A percentile compares a stretch with the other conserved stretches of the same genome.
Conservation (phyloP, 2,329 filamentous ascomycete species). For the Colletotrichum gloeosporioides region DNA sequence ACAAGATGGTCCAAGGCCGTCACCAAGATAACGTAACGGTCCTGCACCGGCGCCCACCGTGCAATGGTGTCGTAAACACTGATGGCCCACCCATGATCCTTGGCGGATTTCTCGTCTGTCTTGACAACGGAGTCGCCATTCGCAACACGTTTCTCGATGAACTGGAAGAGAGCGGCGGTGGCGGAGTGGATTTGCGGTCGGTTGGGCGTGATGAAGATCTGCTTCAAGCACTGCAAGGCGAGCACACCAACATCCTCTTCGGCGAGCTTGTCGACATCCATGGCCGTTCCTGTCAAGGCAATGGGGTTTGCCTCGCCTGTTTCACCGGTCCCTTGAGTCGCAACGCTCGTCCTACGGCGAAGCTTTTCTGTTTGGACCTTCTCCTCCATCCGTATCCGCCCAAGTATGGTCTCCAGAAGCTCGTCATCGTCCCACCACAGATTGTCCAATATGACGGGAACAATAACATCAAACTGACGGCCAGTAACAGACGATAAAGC, state of each 20-base stretch:
- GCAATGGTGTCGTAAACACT: conserved; percentile 81
- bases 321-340: conserved; percentile 76
- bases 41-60: conserved; percentile 91
- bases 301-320: conserved; percentile 70
- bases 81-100: conserved; percentile 76
- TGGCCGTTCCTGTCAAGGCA: conserved; percentile 79
- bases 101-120: conserved; percentile 43
- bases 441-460: conserved; percentile 88
- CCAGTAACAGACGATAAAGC: conserved; percentile 76
- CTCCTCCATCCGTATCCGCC: conserved; percentile 71
- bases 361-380: conserved; percentile 70
- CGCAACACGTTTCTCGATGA: conserved; percentile 67
- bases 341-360: conserved; percentile 77
- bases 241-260: conserved; percentile 88
- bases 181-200: conserved; percentile 81
- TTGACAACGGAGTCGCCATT: conserved; percentile 60
- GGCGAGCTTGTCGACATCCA: conserved; percentile 86
- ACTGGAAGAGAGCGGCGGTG: conserved; percentile 75
- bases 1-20: conserved; percentile 80
- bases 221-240: conserved; percentile 85
- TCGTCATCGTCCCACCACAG: conserved; percentile 77
- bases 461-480: conserved; percentile 77
- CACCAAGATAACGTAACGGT: conserved; percentile 89
- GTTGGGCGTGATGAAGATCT: conserved; percentile 84
- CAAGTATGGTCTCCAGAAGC: conserved; percentile 71